Base-by-base conservation (phyloP, 2,329 filamentous ascomycete genomes). In the Coniochaeta sp. region DNA sequence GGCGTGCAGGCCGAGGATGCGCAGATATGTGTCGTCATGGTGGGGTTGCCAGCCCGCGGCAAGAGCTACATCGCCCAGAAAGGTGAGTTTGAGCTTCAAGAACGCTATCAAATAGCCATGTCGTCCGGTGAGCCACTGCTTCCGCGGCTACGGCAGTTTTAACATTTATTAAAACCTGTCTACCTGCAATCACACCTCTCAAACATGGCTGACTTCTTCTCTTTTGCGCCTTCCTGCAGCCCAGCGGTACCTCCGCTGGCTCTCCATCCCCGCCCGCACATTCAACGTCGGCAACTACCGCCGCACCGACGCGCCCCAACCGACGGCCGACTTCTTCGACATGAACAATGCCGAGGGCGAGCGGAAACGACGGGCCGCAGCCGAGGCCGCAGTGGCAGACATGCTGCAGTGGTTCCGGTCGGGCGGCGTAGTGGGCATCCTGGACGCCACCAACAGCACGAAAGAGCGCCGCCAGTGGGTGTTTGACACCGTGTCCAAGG, bases 221-320 rank as follows among this genome's bases (percentile, higher is more conserved):
- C 13, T 53, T 58, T 54, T 53, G 45, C 31, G 35, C 55, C 51
- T 40, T 54, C 42, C 51, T 52, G 1, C 66, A 94, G 90, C 91
- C 55, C 87, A 94, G 68, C 86, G 94, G 55, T 99, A 99, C 71
- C 84, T 99, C 31, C 88, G 89, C 68, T 99, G 94, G 94, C 86
- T 97, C 53, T 96, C 91, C 24, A 91, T 99, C 65, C 86, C 89
- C 33, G 88, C 94, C 53, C 86, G 91, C 68, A 92, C 91, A 57
- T 99, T 99, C 82, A 99, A 99, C 60, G 94, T 99, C 58, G 94
- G 94, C 67, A 91, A 86, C 65, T 99, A 99, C 68, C 89, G 94
- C 59, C 90, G 94, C 59, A 84, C 86, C 62, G 87, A 88, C 60
- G 95, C 90, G 6, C 91, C 94, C 16, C 91, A 95, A 60, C 94